Percentiles rank a stretch among this genome's conserved stretches.
Evolutionary conservation across 345 rosid species (phyloP).

Genomic region (Capsella bursapastoris): DNA sequence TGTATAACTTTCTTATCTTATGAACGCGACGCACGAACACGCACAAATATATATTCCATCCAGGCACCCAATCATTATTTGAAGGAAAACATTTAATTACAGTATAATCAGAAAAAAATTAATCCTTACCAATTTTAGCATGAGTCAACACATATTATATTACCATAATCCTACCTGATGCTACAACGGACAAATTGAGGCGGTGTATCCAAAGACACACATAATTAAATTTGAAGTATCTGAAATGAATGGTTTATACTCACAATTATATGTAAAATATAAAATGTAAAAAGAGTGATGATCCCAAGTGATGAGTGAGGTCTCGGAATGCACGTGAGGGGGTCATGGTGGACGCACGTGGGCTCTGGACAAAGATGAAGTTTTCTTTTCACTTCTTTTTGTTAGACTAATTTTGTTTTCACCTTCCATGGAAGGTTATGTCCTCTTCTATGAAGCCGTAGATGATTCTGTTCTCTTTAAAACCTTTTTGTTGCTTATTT

Average conservation of each 20-base stretch:
- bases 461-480: slow-evolving; percentile 71
- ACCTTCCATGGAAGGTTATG: slow-evolving; percentile 80
- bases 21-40: neutral
- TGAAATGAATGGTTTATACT: too few relatives aligned
- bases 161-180: too few relatives aligned
- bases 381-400: slow-evolving; percentile 66
- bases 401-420: slow-evolving; percentile 66
- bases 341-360: slow-evolving; percentile 68
- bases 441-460: slow-evolving; percentile 76
- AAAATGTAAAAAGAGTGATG: slow-evolving; percentile 1
- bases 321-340: slow-evolving; percentile 67
- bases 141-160: neutral
- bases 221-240: neutral
- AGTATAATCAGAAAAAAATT: neutral
- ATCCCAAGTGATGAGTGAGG: slow-evolving; percentile 50
- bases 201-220: neutral
- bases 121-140: neutral
- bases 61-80: neutral
- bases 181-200: neutral
- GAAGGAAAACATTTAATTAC: neutral
- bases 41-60: neutral
- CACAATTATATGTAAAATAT: neutral
- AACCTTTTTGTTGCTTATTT: slow-evolving; percentile 77
- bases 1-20: neutral
- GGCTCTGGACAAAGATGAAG: slow-evolving; percentile 69